Conservation (phyloP, 2,329 filamentous ascomycete genomes). For the Orbilia javanica region DNA sequence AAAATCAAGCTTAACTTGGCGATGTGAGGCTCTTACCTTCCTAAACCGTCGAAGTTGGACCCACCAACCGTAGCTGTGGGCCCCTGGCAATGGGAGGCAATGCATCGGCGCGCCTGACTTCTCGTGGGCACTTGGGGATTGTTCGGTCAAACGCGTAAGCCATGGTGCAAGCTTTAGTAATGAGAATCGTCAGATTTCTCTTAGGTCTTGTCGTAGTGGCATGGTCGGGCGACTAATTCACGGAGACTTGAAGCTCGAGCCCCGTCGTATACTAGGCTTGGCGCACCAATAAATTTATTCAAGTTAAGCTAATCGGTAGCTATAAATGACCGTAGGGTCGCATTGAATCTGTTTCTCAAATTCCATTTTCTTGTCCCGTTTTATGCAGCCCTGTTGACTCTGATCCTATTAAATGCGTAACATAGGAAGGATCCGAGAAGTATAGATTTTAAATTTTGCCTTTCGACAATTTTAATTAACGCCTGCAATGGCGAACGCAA, state of each 20-base stretch:
- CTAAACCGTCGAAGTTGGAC: conserved; percentile 4
- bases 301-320: conserved; percentile 15
- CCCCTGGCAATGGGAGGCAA: neutral
- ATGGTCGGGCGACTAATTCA: neutral
- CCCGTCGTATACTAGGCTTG: neutral
- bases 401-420: neutral
- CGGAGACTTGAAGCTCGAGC: neutral
- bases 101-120: conserved; percentile 9
- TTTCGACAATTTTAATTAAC: neutral
- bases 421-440: neutral
- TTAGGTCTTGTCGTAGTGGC: neutral
- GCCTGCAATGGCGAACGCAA: conserved; percentile 39
- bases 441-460: neutral
- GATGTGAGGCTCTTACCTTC: conserved; percentile 20
- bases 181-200: neutral
- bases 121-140: neutral
- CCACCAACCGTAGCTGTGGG: conserved; percentile 16
- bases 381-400: neutral
- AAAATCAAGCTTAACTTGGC: conserved; percentile 8
- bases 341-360: neutral
- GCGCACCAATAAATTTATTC: neutral
- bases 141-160: conserved; percentile 42
- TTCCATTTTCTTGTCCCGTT: neutral
- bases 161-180: neutral
- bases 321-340: conserved; percentile 9